Evolutionary conservation across 2,329 filamentous ascomycete species (phyloP).

Genomic region (Hirsutella rhossiliensis): DNA sequence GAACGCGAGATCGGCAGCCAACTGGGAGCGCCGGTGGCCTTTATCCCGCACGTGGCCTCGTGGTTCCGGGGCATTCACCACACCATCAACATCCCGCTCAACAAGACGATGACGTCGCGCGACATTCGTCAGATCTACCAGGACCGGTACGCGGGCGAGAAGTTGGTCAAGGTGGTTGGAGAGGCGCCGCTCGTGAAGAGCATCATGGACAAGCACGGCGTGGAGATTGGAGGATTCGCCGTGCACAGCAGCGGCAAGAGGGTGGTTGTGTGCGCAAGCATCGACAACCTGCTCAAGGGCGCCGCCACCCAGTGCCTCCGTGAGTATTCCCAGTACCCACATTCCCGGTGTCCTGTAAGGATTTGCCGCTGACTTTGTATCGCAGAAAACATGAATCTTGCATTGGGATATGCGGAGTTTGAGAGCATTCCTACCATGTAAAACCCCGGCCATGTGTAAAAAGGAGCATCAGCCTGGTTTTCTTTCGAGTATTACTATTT

Average conservation of each 20-base stretch:
- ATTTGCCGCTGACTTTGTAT: constrained; percentile 40
- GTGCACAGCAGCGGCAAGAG: constrained; percentile 81
- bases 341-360: not conserved
- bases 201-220: constrained; percentile 74
- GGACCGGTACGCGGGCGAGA: constrained; percentile 90
- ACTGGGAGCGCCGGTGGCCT: constrained; percentile 62
- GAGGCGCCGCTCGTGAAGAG: constrained; percentile 78
- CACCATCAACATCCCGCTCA: constrained; percentile 81
- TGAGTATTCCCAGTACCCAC: constrained; percentile 35
- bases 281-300: constrained; percentile 89
- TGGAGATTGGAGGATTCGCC: constrained; percentile 93
- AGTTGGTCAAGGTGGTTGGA: constrained; percentile 83
- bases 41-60: constrained; percentile 87
- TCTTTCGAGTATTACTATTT: too few relatives aligned
- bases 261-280: constrained; percentile 81
- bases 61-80: constrained; percentile 96
- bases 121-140: constrained; percentile 93
- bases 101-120: constrained; percentile 74
- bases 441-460: too few relatives aligned
- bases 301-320: constrained; percentile 86
- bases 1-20: constrained; percentile 80
- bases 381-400: constrained; percentile 83
- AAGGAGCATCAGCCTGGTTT: too few relatives aligned
- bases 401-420: constrained; percentile 79
- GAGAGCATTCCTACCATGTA: constrained; percentile 62